Evolutionary conservation across 2,329 filamentous ascomycete species (phyloP).

Genomic region (Colletotrichum tropicicola): DNA sequence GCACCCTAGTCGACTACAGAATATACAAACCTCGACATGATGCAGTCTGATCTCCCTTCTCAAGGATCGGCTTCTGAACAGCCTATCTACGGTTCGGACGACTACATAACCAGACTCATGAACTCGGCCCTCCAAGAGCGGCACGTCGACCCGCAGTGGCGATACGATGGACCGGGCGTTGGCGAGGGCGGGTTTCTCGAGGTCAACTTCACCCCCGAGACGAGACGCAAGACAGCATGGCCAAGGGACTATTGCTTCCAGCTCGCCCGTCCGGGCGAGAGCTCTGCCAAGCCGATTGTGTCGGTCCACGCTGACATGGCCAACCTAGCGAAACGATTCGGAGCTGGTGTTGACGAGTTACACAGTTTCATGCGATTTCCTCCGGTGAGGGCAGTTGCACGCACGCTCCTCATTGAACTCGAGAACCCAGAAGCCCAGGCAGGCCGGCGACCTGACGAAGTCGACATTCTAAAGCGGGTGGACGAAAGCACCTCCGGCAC

Average conservation of each 20-base stretch:
- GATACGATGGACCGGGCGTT: slow-evolving; percentile 2
- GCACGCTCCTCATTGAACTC: slow-evolving; percentile 27
- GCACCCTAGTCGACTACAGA: too few relatives aligned
- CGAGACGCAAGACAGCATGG: not conserved
- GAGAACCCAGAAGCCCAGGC: slow-evolving; percentile 16
- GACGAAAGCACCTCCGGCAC: not conserved
- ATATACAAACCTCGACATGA: too few relatives aligned
- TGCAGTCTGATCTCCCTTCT: not conserved
- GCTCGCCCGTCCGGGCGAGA: not conserved
- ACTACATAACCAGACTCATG: slow-evolving; percentile 8
- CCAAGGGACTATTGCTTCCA: slow-evolving; percentile 16
- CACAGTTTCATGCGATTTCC: slow-evolving; percentile 24
- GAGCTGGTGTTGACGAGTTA: slow-evolving; percentile 6
- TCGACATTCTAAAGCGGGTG: not conserved
- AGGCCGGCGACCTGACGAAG: not conserved
- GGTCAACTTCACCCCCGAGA: not conserved
- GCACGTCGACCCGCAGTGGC: not conserved
- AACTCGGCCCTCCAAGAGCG: slow-evolving; percentile 21
- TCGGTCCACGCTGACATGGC: slow-evolving; percentile 15
- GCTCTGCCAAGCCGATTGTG: not conserved
- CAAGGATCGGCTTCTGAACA: not conserved
- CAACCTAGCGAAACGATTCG: not conserved
- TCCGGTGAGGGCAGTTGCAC: slow-evolving; percentile 5
- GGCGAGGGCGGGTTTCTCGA: not conserved
- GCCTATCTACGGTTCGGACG: not conserved